A percentile compares a stretch with the other conserved stretches of the same genome.
phyloP scores from a whole-genome alignment of 441 rosid genomes.

The Daphne laureola region DNA sequence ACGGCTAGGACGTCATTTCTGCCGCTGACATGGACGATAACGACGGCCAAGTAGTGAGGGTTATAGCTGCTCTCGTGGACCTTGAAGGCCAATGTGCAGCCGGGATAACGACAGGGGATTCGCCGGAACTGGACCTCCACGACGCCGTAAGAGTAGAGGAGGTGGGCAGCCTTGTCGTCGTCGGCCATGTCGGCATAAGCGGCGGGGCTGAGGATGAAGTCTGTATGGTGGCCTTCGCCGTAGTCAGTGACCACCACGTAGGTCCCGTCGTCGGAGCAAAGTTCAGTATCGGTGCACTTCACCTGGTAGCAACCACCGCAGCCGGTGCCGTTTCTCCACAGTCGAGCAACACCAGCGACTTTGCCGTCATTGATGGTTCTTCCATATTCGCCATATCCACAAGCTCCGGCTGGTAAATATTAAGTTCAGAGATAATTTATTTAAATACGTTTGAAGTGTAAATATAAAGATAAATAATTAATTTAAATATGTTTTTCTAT shows the following conservation, averaged over 20 bases:
- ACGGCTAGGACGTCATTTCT: constrained; percentile 42
- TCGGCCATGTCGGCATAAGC: constrained; percentile 53
- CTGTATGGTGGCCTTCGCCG: constrained; percentile 77
- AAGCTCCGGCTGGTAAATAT: constrained; percentile 51
- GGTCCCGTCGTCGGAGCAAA: constrained; percentile 59
- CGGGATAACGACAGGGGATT: constrained; percentile 49
- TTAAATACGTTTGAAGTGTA: too few species aligned
- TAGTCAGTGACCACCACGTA: constrained; percentile 71
- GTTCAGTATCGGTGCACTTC: constrained; percentile 36
- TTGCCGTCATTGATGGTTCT: constrained; percentile 63
- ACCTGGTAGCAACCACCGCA: constrained; percentile 91
- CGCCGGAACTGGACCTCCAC: constrained; percentile 65
- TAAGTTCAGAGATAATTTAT: too few species aligned
- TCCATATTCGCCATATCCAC: constrained; percentile 82
- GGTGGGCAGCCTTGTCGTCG: constrained; percentile 21
- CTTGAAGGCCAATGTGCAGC: constrained; percentile 36
- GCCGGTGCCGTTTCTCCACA: constrained; percentile 66
- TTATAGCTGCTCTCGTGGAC: constrained; percentile 62
- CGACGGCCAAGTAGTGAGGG: constrained; percentile 28
- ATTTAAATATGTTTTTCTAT: too few species aligned
- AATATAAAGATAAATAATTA: too few species aligned
- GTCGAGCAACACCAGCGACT: constrained; percentile 72
- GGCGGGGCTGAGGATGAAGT: constrained; percentile 68
- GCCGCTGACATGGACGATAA: constrained; percentile 45
- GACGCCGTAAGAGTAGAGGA: constrained; percentile 58